Evolutionary conservation across 306 rosid species (phyloP).

Genomic region (Dalbergia cochinchinensis): DNA sequence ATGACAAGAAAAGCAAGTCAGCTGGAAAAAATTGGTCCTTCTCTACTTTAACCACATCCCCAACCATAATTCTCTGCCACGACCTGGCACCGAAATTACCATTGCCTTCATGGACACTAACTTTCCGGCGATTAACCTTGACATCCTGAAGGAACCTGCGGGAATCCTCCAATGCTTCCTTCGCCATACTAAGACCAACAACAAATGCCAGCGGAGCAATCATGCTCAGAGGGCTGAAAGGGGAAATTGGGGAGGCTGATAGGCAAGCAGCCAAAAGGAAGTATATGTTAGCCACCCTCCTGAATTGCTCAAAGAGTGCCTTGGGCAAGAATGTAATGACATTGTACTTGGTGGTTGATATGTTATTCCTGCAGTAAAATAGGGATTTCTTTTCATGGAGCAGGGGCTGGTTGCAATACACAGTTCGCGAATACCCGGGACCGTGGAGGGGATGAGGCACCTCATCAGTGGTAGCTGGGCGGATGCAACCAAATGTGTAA

Average conservation of each 20-base stretch:
- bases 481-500: slow-evolving; percentile 75
- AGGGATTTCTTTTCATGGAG: slow-evolving; percentile 65
- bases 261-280: slow-evolving; percentile 91
- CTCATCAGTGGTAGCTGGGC: slow-evolving; percentile 54
- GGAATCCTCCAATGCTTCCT: slow-evolving; percentile 95
- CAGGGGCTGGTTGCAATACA: slow-evolving; percentile 80
- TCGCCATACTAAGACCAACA: slow-evolving; percentile 98
- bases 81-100: slow-evolving; percentile 70
- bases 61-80: slow-evolving; percentile 85
- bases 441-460: slow-evolving; percentile 64
- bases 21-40: slow-evolving; percentile 98
- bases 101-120: slow-evolving; percentile 67
- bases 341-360: slow-evolving; percentile 93
- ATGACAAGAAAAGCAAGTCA: slow-evolving; percentile 86
- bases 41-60: slow-evolving; percentile 87
- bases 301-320: slow-evolving; percentile 97
- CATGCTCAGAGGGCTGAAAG: slow-evolving; percentile 81
- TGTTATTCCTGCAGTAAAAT: slow-evolving; percentile 71
- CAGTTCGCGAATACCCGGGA: slow-evolving; percentile 77
- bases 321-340: slow-evolving; percentile 77
- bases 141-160: slow-evolving; percentile 88
- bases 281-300: slow-evolving; percentile 94
- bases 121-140: slow-evolving; percentile 84
- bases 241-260: slow-evolving; percentile 81
- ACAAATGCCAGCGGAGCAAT: slow-evolving; percentile 95